Percentiles rank a stretch among this genome's conserved stretches.
phyloP scores from a whole-genome alignment of 2,329 filamentous ascomycete species.

The Colletotrichum caudatum region DNA sequence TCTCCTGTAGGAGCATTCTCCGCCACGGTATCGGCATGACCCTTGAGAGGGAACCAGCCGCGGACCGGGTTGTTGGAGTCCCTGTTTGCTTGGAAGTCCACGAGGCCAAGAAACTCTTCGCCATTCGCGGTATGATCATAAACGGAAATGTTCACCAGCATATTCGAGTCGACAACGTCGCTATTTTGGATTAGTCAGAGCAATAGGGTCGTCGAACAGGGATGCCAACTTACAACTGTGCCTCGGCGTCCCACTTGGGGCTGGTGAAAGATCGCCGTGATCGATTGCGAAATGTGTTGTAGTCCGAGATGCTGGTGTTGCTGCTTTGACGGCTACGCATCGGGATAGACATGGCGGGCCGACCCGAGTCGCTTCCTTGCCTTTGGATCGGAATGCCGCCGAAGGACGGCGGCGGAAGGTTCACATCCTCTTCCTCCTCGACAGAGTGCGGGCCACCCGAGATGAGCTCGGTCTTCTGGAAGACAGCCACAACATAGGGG shows the following conservation, averaged over 20 bases:
- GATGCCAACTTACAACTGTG: constrained; percentile 82
- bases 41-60: constrained; percentile 86
- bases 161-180: constrained; percentile 92
- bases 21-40: constrained; percentile 76
- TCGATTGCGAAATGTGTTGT: constrained; percentile 69
- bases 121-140: constrained; percentile 85
- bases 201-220: not conserved
- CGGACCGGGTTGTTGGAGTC: constrained; percentile 78
- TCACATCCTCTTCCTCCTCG: constrained; percentile 70
- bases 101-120: constrained; percentile 92
- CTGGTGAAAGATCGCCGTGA: constrained; percentile 75
- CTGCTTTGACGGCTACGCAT: constrained; percentile 98
- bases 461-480: constrained; percentile 96
- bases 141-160: constrained; percentile 90
- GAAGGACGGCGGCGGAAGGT: constrained; percentile 58
- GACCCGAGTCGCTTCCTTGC: constrained; percentile 83
- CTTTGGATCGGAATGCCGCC: constrained; percentile 73
- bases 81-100: constrained; percentile 78
- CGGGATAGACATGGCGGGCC: constrained; percentile 89
- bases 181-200: constrained; percentile 57
- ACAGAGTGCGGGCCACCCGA: constrained; percentile 81
- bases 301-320: constrained; percentile 85
- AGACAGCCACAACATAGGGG: constrained; percentile 96
- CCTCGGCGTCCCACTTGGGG: constrained; percentile 96
- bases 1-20: constrained; percentile 87